A percentile compares a stretch with the other conserved stretches of the same genome.
Conservation (phyloP, 1,284 basidiomycete species). For the Stygiomarasmius scandens region DNA sequence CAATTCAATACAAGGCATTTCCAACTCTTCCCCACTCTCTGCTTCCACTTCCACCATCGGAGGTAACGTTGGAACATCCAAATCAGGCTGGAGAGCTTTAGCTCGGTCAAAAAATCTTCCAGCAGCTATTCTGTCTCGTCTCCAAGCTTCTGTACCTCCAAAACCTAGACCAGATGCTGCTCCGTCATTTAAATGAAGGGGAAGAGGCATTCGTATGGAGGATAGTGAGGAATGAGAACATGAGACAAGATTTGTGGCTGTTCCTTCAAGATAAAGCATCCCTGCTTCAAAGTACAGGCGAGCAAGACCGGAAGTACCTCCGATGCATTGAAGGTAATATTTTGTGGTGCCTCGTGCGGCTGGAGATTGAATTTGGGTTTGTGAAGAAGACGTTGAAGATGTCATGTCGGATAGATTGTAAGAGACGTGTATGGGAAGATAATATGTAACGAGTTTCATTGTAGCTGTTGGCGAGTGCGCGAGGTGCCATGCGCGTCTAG, state of each 20-base stretch:
- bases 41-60: slow-evolving; percentile 33
- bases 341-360: slow-evolving; percentile 50
- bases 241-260: slow-evolving; percentile 47
- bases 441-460: slow-evolving; percentile 72
- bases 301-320: slow-evolving; percentile 63
- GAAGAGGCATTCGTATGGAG: slow-evolving; percentile 63
- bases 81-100: slow-evolving; percentile 52
- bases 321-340: slow-evolving; percentile 67
- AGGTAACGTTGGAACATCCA: slow-evolving; percentile 70
- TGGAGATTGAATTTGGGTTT: slow-evolving; percentile 34
- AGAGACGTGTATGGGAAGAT: slow-evolving; percentile 57
- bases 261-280: slow-evolving; percentile 73
- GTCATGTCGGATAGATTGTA: slow-evolving; percentile 27
- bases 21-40: slow-evolving; percentile 47
- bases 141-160: slow-evolving; percentile 65
- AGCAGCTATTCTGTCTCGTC: slow-evolving; percentile 67
- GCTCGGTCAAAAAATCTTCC: slow-evolving; percentile 72
- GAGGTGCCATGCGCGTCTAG: slow-evolving; percentile 78
- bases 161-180: slow-evolving; percentile 16
- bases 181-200: neutral
- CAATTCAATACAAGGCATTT: slow-evolving; percentile 65
- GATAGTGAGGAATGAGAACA: slow-evolving; percentile 46
- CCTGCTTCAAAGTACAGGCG: slow-evolving; percentile 77
- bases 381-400: slow-evolving; percentile 2
- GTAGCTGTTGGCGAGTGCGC: slow-evolving; percentile 72